phyloP scores from a whole-genome alignment of 768 basidiomycete genomes.

The Strobilomyces confusus region DNA sequence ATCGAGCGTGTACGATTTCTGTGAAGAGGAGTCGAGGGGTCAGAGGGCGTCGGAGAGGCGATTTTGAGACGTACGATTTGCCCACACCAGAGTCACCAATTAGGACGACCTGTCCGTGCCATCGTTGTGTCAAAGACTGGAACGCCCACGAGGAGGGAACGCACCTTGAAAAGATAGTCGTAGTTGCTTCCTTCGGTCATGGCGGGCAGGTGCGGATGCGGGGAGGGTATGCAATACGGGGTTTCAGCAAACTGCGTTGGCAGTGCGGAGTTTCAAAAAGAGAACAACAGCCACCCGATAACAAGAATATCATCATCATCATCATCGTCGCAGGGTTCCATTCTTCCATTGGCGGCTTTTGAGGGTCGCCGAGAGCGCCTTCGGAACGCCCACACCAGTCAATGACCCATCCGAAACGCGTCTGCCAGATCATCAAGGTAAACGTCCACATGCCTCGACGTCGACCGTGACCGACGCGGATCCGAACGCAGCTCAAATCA shows the following conservation, averaged over 20 bases:
- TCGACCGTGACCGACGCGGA: neutral
- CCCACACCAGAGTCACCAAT: slow-evolving; percentile 99
- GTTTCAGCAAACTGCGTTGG: neutral
- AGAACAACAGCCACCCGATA: neutral
- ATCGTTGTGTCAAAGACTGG: neutral
- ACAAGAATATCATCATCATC: too few species aligned
- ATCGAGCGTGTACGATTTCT: slow-evolving; percentile 33
- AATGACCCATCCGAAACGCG: slow-evolving; percentile 40
- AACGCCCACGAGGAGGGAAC: neutral
- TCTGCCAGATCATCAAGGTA: slow-evolving; percentile 74
- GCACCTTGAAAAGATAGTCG: slow-evolving; percentile 98
- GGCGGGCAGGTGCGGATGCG: slow-evolving; percentile 3
- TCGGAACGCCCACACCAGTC: neutral
- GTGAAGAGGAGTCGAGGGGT: neutral
- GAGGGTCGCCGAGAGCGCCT: neutral
- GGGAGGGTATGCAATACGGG: neutral
- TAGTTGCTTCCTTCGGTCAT: slow-evolving; percentile 97
- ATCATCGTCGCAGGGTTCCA: neutral
- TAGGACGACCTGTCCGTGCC: slow-evolving; percentile 76
- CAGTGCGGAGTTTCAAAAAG: slow-evolving; percentile 33
- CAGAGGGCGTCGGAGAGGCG: neutral
- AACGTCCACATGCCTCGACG: neutral
- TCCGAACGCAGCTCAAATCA: slow-evolving; percentile 48
- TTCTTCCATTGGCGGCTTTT: too few species aligned
- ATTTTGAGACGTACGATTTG: slow-evolving; percentile 78